Evolutionary conservation across 495 filamentous ascomycete genomes (phyloP).

Genomic region (Chlorociboria aeruginascens): DNA sequence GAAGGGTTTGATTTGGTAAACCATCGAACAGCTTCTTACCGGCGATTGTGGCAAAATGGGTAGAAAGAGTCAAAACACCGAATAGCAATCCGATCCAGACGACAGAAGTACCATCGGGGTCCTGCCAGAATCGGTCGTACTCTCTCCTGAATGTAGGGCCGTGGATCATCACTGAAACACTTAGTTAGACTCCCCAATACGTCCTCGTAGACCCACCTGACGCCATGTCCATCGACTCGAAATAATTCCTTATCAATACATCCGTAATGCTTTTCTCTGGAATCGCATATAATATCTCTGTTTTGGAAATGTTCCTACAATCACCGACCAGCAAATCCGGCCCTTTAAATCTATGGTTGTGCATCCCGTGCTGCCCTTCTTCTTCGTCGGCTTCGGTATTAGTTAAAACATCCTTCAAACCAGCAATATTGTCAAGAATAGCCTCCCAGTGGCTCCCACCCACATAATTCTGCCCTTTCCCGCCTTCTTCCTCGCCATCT

Average conservation of each 20-base stretch:
- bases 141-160: conserved; percentile 28
- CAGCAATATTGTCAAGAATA: conserved; percentile 31
- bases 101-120: conserved; percentile 24
- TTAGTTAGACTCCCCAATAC: background rate
- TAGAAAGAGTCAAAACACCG: conserved; percentile 22
- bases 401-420: conserved; percentile 20
- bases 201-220: conserved; percentile 23
- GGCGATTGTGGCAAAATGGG: background rate
- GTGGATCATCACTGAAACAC: conserved; percentile 23
- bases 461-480: conserved; percentile 27
- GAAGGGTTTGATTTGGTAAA: background rate
- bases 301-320: conserved; percentile 14
- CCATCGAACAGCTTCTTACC: background rate
- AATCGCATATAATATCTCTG: conserved; percentile 29
- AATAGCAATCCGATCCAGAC: conserved; percentile 37
- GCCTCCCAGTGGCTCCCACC: conserved; percentile 41
- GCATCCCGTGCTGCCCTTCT: background rate
- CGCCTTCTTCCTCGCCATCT: conserved; percentile 15
- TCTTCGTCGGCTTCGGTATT: conserved; percentile 18
- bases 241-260: conserved; percentile 4
- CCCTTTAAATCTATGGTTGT: background rate
- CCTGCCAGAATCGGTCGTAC: conserved; percentile 35
- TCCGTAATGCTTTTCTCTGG: conserved; percentile 27
- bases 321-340: conserved; percentile 13
- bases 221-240: conserved; percentile 3